These are phyloP conservation scores for Cenococcum geophilum DNA, from an alignment of 495 filamentous ascomycete species.

Conservation along the genomic window DNA sequence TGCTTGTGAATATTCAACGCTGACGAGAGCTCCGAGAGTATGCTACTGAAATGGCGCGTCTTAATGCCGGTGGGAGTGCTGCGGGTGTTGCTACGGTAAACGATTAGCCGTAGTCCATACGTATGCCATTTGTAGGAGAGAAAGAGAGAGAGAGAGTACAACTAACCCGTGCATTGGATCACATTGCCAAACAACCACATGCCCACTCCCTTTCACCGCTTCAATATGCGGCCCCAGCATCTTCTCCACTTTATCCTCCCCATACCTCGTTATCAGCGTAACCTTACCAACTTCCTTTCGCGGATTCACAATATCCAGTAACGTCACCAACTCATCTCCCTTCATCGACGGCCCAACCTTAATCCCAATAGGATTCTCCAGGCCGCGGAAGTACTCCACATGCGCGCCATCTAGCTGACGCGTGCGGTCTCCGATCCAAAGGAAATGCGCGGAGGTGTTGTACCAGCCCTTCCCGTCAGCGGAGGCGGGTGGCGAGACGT, in stretches of 20 bases:
- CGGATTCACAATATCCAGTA: slow-evolving; percentile 84
- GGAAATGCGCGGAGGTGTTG: slow-evolving; percentile 88
- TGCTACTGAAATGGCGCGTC: slow-evolving; percentile 79
- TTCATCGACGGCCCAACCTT: slow-evolving; percentile 88
- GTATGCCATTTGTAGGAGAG: too few species aligned
- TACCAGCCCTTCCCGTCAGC: slow-evolving; percentile 52
- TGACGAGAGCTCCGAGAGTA: slow-evolving; percentile 74
- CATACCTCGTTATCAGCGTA: slow-evolving; percentile 93
- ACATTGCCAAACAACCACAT: slow-evolving; percentile 91
- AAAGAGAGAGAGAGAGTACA: slow-evolving; percentile 4
- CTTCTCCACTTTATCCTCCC: slow-evolving; percentile 60
- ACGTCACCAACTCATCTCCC: slow-evolving; percentile 59
- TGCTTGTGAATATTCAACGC: slow-evolving; percentile 78
- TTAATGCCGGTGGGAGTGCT: slow-evolving; percentile 71
- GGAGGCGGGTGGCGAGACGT: slow-evolving; percentile 8
- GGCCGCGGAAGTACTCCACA: slow-evolving; percentile 93
- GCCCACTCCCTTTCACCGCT: slow-evolving; percentile 68
- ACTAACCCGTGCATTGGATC: slow-evolving; percentile 92
- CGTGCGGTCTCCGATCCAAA: slow-evolving; percentile 97
- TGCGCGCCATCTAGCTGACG: slow-evolving; percentile 87
- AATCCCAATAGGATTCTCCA: slow-evolving; percentile 91
- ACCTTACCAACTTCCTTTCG: slow-evolving; percentile 76
- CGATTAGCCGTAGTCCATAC: not conserved
- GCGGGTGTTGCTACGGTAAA: slow-evolving; percentile 51
- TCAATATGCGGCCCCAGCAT: slow-evolving; percentile 78